Evolutionary conservation across 2,329 filamentous ascomycete species (phyloP).

Genomic region (Nannizzia gypsea): DNA sequence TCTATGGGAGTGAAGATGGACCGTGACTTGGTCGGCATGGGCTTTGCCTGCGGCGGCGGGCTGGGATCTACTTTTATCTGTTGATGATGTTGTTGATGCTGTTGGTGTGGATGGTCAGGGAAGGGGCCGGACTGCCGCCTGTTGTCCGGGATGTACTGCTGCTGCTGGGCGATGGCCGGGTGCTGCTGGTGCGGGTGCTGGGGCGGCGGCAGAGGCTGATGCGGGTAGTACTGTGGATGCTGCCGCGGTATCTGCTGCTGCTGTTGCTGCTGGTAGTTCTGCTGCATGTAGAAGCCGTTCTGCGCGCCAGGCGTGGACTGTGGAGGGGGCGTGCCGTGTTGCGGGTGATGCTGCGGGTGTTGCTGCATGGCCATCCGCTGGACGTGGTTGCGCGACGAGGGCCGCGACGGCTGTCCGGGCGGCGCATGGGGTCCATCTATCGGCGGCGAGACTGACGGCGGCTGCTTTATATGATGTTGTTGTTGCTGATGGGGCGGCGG

Average conservation of each 20-base stretch:
- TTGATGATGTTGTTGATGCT: constrained; percentile 42
- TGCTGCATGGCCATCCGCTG: constrained; percentile 65
- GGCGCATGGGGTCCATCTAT: constrained; percentile 57
- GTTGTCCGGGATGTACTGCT: constrained; percentile 65
- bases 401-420: constrained; percentile 63
- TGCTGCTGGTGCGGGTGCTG: constrained; percentile 22
- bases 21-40: constrained; percentile 56
- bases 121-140: constrained; percentile 61
- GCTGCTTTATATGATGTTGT: constrained; percentile 52
- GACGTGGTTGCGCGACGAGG: constrained; percentile 67
- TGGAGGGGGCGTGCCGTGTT: constrained; percentile 29
- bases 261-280: constrained; percentile 18
- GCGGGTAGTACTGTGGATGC: constrained; percentile 1
- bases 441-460: constrained; percentile 78
- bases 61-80: constrained; percentile 31
- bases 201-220: constrained; percentile 15
- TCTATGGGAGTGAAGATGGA: constrained; percentile 98
- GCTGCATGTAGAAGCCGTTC: background rate
- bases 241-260: constrained; percentile 4
- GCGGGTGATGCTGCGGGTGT: constrained; percentile 41
- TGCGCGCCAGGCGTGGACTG: background rate
- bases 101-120: constrained; percentile 47
- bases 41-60: constrained; percentile 49
- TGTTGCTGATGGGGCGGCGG: constrained; percentile 26
- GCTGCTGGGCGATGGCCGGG: constrained; percentile 46